phyloP scores from a whole-genome alignment of 2,329 filamentous ascomycete genomes.

The Xylaria sp. region DNA sequence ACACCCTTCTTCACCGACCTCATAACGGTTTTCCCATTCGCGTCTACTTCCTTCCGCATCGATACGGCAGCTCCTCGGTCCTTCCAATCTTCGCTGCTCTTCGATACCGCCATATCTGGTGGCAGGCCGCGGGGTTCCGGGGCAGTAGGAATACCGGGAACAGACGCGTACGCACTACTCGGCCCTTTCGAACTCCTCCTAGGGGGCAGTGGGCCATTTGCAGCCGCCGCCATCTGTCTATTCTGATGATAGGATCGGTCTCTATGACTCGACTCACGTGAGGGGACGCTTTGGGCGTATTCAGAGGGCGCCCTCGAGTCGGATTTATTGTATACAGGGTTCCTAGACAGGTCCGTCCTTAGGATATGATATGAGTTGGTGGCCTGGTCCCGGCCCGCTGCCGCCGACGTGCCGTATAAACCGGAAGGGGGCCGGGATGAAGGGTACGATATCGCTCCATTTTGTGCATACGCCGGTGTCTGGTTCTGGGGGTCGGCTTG shows the following conservation, averaged over 20 bases:
- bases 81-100: constrained; percentile 90
- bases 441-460: constrained; percentile 29
- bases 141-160: constrained; percentile 46
- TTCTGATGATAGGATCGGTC: constrained; percentile 69
- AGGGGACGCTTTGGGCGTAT: constrained; percentile 63
- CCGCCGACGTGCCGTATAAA: constrained; percentile 33
- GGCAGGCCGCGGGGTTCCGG: constrained; percentile 36
- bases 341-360: constrained; percentile 60
- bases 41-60: constrained; percentile 80
- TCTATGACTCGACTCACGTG: constrained; percentile 69
- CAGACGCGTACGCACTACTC: constrained; percentile 56
- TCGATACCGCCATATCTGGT: constrained; percentile 47
- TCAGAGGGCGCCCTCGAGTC: constrained; percentile 65
- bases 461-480: constrained; percentile 26
- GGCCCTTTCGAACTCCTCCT: constrained; percentile 76
- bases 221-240: constrained; percentile 55
- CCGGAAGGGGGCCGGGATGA: constrained; percentile 39
- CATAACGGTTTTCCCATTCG: constrained; percentile 78
- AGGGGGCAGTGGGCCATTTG: constrained; percentile 68
- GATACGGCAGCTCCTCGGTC: constrained; percentile 89
- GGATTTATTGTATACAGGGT: constrained; percentile 61
- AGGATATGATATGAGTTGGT: constrained; percentile 46
- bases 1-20: constrained; percentile 95
- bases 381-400: constrained; percentile 39
- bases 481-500: constrained; percentile 32